These are phyloP conservation scores for Acer campestre DNA, from an alignment of 345 rosid genomes.

Conservation along the genomic window DNA sequence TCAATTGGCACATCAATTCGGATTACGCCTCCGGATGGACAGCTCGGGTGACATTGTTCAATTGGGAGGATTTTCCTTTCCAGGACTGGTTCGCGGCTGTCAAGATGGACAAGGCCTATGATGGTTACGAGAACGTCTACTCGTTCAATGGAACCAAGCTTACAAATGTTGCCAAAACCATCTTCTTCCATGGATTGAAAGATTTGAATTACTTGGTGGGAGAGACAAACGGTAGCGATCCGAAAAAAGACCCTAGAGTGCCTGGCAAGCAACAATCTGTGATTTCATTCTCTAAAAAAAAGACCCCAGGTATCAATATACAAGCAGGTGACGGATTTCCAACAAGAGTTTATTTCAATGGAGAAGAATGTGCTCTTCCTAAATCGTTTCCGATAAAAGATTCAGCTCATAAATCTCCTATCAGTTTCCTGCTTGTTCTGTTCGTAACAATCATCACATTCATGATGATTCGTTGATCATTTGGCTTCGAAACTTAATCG, in stretches of 20 bases:
- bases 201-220: conserved; percentile 74
- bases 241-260: conserved; percentile 47
- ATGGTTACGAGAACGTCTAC: conserved; percentile 70
- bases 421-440: conserved; percentile 30
- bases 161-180: conserved; percentile 38
- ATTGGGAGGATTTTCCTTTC: conserved; percentile 61
- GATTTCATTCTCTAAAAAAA: conserved; percentile 69
- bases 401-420: conserved; percentile 32
- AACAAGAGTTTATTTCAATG: conserved; percentile 67
- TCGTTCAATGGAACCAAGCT: conserved; percentile 82
- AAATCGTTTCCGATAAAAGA: conserved; percentile 47
- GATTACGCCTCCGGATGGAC: conserved; percentile 82
- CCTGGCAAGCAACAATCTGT: conserved; percentile 96
- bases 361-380: conserved; percentile 95
- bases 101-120: conserved; percentile 57
- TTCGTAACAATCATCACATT: conserved; percentile 34
- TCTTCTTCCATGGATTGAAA: conserved; percentile 68
- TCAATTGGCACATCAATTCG: conserved; percentile 84
- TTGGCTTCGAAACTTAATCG: not conserved
- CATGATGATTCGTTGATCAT: conserved; percentile 30
- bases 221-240: conserved; percentile 54
- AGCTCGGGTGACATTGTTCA: conserved; percentile 78
- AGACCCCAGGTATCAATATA: conserved; percentile 47
- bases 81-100: conserved; percentile 81
- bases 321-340: conserved; percentile 78